Conservation (phyloP, 352 stramenopile genomes). For the Globisporangium apiculatum region DNA sequence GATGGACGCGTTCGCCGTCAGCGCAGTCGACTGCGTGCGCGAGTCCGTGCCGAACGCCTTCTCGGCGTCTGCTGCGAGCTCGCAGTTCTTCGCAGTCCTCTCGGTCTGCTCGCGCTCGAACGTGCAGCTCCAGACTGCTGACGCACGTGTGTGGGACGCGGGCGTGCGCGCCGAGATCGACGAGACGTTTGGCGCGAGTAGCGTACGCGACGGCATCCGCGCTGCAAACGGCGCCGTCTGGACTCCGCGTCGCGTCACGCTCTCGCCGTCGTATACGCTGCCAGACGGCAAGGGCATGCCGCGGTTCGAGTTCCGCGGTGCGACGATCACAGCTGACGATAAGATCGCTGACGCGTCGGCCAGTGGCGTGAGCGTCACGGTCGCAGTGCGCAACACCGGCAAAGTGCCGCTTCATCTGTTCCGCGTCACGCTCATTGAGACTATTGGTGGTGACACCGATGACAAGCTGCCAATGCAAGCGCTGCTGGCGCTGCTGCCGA, state of each 20-base stretch:
- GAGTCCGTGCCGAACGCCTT: conserved; percentile 16
- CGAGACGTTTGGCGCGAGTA: conserved; percentile 2
- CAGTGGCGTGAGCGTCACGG: conserved; percentile 22
- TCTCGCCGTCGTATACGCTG: conserved; percentile 29
- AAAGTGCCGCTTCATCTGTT: conserved; percentile 46
- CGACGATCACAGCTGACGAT: conserved; percentile 15
- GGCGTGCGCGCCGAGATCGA: conserved; percentile 20
- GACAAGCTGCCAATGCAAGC: not conserved
- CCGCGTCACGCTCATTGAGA: conserved; percentile 19
- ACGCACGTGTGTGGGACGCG: conserved; percentile 19
- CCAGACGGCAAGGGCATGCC: conserved; percentile 33
- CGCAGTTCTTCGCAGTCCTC: conserved; percentile 20
- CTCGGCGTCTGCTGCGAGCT: conserved; percentile 14
- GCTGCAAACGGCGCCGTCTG: conserved; percentile 14
- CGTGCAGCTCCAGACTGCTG: conserved; percentile 18
- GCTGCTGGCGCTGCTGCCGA: conserved; percentile 24
- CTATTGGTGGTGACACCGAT: not conserved
- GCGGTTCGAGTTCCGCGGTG: conserved; percentile 27
- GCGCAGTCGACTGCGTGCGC: conserved; percentile 33
- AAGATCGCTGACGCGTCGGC: conserved; percentile 17
- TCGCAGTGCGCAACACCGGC: conserved; percentile 20
- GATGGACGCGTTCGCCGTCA: conserved; percentile 28
- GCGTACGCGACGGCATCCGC: conserved; percentile 10
- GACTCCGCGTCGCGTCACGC: conserved; percentile 19
- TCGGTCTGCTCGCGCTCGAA: conserved; percentile 42